Conservation (phyloP, 139 green algal species). For the Auxenochlorella pyrenoidosa region DNA sequence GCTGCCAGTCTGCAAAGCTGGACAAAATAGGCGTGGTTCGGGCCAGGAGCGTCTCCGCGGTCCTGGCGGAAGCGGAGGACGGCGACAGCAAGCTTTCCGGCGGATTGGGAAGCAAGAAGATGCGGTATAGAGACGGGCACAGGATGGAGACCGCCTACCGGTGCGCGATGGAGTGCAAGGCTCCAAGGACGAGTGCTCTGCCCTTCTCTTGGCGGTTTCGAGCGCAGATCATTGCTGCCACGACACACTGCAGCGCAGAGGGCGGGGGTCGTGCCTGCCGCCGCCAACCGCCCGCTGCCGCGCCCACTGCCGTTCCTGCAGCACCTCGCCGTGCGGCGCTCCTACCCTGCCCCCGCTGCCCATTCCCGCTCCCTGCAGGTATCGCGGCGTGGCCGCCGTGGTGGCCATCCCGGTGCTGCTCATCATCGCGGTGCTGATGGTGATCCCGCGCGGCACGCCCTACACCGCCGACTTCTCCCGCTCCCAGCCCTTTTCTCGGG, state of each 20-base stretch:
- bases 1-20: not conserved
- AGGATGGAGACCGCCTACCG: slow-evolving; percentile 13
- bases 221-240: not conserved
- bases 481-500: slow-evolving; percentile 34
- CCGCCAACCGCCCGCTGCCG: not conserved
- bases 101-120: slow-evolving; percentile 9
- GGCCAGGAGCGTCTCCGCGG: not conserved
- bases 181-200: not conserved
- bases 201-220: not conserved
- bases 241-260: not conserved
- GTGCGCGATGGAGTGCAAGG: not conserved
- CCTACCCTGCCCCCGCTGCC: not conserved
- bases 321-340: not conserved
- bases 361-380: not conserved
- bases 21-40: not conserved
- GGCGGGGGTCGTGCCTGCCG: not conserved
- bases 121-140: not conserved
- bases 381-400: slow-evolving; percentile 24
- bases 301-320: not conserved
- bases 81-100: not conserved
- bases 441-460: slow-evolving; percentile 58
- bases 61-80: not conserved
- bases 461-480: slow-evolving; percentile 41
- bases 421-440: slow-evolving; percentile 62
- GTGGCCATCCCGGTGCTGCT: slow-evolving; percentile 60